Evolutionary conservation across 306 rosid genomes (phyloP).

Genomic region (Vachellia collinsii): DNA sequence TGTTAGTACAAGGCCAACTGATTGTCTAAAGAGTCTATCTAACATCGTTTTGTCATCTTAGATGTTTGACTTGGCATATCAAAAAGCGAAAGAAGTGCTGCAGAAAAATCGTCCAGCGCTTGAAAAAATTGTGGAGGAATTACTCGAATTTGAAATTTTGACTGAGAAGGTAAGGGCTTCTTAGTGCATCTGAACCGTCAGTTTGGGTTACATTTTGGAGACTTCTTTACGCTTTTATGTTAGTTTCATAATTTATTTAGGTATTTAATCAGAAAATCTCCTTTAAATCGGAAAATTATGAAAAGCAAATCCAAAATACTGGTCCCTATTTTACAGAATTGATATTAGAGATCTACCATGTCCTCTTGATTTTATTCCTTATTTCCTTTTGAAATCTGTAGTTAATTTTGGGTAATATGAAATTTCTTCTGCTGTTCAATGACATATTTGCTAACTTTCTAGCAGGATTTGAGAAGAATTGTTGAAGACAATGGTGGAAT

Average conservation of each 20-base stretch:
- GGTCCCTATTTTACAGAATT: not conserved
- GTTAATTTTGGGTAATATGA: constrained; percentile 22
- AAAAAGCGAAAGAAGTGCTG: constrained; percentile 79
- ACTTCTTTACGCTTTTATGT: not conserved
- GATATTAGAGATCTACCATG: constrained; percentile 12
- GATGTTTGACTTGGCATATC: constrained; percentile 91
- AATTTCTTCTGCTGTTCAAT: constrained; percentile 16
- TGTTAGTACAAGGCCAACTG: constrained; percentile 13
- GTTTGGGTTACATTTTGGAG: not conserved
- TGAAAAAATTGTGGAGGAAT: constrained; percentile 85
- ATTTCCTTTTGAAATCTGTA: constrained; percentile 32
- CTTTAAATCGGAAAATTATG: not conserved
- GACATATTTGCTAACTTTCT: constrained; percentile 26
- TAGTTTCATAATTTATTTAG: not conserved
- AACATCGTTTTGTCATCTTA: constrained; percentile 35
- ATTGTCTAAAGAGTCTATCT: constrained; percentile 24
- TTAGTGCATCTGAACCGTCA: constrained; percentile 17
- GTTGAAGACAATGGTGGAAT: constrained; percentile 60
- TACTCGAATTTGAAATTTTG: constrained; percentile 86
- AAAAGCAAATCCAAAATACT: not conserved
- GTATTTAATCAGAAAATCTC: constrained; percentile 3
- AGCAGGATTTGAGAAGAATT: constrained; percentile 83
- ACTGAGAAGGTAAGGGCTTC: constrained; percentile 71
- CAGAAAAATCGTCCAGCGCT: constrained; percentile 71
- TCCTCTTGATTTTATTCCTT: constrained; percentile 9